phyloP scores from a whole-genome alignment of 140 eudicot species.

The Eryngium alpinum region DNA sequence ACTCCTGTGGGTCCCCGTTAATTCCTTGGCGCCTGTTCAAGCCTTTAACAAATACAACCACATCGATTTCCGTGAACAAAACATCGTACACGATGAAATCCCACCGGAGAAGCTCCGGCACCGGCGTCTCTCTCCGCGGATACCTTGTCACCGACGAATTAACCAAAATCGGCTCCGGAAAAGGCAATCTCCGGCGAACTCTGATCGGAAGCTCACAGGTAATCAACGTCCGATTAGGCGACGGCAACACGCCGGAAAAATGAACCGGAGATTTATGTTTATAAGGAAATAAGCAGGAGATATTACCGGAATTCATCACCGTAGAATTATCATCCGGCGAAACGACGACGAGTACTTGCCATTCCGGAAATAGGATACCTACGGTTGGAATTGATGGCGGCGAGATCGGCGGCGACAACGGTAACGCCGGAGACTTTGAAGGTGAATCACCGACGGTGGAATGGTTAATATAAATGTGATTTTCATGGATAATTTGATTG shows the following conservation, averaged over 20 bases:
- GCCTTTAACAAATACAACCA: slow-evolving; percentile 72
- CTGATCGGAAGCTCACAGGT: slow-evolving; percentile 49
- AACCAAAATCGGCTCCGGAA: slow-evolving; percentile 41
- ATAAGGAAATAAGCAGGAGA: slow-evolving; percentile 40
- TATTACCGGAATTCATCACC: background rate
- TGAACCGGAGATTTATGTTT: slow-evolving; percentile 38
- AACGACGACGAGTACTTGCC: slow-evolving; percentile 67
- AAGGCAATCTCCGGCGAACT: slow-evolving; percentile 53
- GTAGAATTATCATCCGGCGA: slow-evolving; percentile 23
- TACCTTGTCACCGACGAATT: slow-evolving; percentile 6
- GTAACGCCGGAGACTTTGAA: background rate
- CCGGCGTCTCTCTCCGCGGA: slow-evolving; percentile 6
- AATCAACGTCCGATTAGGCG: slow-evolving; percentile 38
- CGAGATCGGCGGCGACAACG: background rate
- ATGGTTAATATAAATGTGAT: background rate
- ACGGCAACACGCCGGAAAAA: slow-evolving; percentile 37
- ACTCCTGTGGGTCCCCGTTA: slow-evolving; percentile 52
- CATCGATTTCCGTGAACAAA: slow-evolving; percentile 48
- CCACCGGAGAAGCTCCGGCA: slow-evolving; percentile 59
- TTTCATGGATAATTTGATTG: background rate
- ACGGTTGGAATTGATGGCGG: slow-evolving; percentile 19
- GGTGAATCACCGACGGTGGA: background rate
- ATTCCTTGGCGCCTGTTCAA: slow-evolving; percentile 59
- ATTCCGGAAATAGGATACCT: slow-evolving; percentile 56
- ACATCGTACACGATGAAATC: slow-evolving; percentile 53